Percentiles rank a stretch among this genome's conserved stretches.
Conservation (phyloP, 1,284 basidiomycete genomes). For the Cerioporus squamosus region DNA sequence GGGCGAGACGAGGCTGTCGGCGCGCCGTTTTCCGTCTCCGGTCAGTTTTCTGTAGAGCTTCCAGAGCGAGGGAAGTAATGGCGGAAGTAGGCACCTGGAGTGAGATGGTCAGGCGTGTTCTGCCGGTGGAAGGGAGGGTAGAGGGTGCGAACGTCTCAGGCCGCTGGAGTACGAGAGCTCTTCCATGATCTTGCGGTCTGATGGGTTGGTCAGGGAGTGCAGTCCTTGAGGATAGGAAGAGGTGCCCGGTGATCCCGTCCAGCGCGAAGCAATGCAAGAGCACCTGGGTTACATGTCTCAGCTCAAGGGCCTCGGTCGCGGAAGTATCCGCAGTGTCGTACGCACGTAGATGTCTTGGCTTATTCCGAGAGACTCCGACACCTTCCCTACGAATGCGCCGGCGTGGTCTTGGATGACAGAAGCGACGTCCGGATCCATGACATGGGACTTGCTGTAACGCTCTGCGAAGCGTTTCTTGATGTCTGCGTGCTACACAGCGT, state of each 20-base stretch:
- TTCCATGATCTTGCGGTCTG: conserved; percentile 24
- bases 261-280: conserved; percentile 29
- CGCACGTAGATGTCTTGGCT: conserved; percentile 28
- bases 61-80: conserved; percentile 23
- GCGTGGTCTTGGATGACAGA: conserved; percentile 24
- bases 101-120: neutral
- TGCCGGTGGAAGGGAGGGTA: neutral
- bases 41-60: conserved; percentile 4
- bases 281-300: conserved; percentile 7
- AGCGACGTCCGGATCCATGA: conserved; percentile 23
- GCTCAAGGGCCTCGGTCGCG: neutral
- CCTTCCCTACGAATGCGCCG: conserved; percentile 17
- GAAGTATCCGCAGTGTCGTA: neutral
- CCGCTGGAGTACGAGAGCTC: conserved; percentile 25
- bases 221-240: conserved; percentile 27
- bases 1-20: conserved; percentile 4
- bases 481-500: conserved; percentile 21
- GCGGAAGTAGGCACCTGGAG: conserved; percentile 12
- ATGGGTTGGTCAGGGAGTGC: conserved; percentile 18
- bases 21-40: neutral
- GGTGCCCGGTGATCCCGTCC: conserved; percentile 28
- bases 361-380: conserved; percentile 14
- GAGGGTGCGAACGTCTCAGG: conserved; percentile 11
- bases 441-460: conserved; percentile 26
- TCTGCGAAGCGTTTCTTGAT: conserved; percentile 28